These are phyloP conservation scores for Globisporangium uncinulatum DNA, from an alignment of 352 stramenopile genomes.

Conservation along the genomic window DNA sequence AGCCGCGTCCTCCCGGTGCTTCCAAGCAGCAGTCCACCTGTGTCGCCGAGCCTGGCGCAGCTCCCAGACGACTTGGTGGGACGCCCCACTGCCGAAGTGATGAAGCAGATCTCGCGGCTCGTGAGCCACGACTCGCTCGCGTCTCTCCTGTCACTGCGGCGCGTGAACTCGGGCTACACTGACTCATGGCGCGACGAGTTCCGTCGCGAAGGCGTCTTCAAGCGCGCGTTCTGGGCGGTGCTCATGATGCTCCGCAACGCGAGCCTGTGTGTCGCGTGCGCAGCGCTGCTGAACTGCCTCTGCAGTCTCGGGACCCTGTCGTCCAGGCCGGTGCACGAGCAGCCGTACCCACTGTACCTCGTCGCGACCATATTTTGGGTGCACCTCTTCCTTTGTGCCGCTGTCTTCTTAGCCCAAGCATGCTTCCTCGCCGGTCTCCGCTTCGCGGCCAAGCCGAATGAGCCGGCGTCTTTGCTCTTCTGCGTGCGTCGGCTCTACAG, in stretches of 20 bases:
- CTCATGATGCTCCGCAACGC: constrained; percentile 3
- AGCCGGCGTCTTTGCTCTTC: neutral
- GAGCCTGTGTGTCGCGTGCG: neutral
- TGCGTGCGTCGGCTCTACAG: constrained; percentile 1
- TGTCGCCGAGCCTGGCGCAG: neutral
- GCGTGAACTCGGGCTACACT: neutral
- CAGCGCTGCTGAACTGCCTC: neutral
- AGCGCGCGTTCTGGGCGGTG: neutral
- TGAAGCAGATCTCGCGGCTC: neutral
- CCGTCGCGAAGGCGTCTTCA: neutral
- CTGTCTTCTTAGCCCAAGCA: neutral
- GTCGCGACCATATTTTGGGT: neutral
- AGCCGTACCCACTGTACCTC: constrained; percentile 3
- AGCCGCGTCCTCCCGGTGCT: neutral
- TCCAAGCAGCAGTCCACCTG: neutral
- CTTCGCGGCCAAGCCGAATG: neutral
- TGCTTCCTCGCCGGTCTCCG: neutral
- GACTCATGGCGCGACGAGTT: constrained; percentile 4
- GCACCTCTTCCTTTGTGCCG: neutral
- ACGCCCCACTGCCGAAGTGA: neutral
- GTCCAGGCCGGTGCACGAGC: neutral
- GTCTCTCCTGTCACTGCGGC: neutral
- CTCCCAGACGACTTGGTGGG: neutral
- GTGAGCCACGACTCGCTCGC: constrained; percentile 2
- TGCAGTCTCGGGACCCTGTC: constrained; percentile 3